Percentiles rank a stretch among this genome's conserved stretches.
Evolutionary conservation across 345 rosid species (phyloP).

Genomic region (Abelmoschus esculentus): DNA sequence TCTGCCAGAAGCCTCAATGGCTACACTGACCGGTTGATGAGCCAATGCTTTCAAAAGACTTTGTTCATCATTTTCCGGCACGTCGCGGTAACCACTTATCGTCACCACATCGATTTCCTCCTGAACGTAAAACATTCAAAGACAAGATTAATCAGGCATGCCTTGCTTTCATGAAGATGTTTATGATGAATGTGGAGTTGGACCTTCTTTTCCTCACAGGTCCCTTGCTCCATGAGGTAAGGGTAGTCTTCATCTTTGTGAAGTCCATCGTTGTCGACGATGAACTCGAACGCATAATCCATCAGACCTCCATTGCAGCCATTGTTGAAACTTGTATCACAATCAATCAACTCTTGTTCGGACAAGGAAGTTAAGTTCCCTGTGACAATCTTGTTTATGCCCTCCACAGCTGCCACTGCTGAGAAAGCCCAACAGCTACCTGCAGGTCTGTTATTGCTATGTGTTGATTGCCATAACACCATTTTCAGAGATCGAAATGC

Average conservation of each 20-base stretch:
- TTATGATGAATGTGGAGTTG: not conserved
- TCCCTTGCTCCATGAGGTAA: slow-evolving; percentile 57
- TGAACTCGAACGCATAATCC: slow-evolving; percentile 50
- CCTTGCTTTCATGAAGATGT: not conserved
- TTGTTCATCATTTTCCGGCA: slow-evolving; percentile 38
- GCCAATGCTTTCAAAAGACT: slow-evolving; percentile 49
- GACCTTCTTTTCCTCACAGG: slow-evolving; percentile 42
- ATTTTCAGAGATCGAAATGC: no score
- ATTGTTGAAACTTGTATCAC: slow-evolving; percentile 37
- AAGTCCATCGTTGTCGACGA: slow-evolving; percentile 42
- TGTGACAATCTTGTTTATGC: slow-evolving; percentile 52
- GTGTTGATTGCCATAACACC: not conserved
- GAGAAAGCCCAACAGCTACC: slow-evolving; percentile 74
- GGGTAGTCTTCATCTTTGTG: slow-evolving; percentile 63
- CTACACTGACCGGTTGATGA: slow-evolving; percentile 50
- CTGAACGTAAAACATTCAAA: slow-evolving; percentile 6
- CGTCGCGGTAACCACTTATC: slow-evolving; percentile 46
- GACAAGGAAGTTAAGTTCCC: slow-evolving; percentile 51
- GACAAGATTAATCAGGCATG: not conserved
- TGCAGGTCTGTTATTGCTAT: slow-evolving; percentile 10
- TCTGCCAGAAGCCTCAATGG: slow-evolving; percentile 51
- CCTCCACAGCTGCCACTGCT: slow-evolving; percentile 58
- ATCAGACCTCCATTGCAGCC: slow-evolving; percentile 61
- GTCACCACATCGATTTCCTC: slow-evolving; percentile 35
- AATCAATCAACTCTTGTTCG: slow-evolving; percentile 55